These are phyloP conservation scores for Endocarpon pusillum DNA, from an alignment of 495 filamentous ascomycete genomes.

Conservation along the genomic window DNA sequence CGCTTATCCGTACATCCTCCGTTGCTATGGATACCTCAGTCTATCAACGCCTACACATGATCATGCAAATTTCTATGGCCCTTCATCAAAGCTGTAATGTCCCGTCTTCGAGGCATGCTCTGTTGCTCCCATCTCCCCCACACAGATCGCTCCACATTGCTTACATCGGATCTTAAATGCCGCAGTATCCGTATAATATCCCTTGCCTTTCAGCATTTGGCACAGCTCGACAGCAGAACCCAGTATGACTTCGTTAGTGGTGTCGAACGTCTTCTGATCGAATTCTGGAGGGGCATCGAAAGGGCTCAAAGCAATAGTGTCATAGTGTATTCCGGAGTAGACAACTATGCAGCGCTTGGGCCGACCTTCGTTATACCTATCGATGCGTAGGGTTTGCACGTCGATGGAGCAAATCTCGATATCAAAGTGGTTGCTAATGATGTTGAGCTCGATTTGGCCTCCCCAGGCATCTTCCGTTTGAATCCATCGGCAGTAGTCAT, in stretches of 20 bases:
- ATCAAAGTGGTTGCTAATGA: slow-evolving; percentile 70
- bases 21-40: too few species aligned
- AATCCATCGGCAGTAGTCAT: slow-evolving; percentile 76
- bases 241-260: slow-evolving; percentile 49
- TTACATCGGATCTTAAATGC: slow-evolving; percentile 74
- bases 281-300: slow-evolving; percentile 46
- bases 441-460: slow-evolving; percentile 75
- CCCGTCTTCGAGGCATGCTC: slow-evolving; percentile 50
- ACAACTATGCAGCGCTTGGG: slow-evolving; percentile 61
- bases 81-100: slow-evolving; percentile 60
- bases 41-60: too few species aligned
- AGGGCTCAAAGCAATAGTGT: slow-evolving; percentile 65
- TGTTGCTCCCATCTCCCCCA: slow-evolving; percentile 54
- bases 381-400: slow-evolving; percentile 47
- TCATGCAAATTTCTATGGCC: too few species aligned
- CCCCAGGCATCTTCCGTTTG: slow-evolving; percentile 72
- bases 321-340: slow-evolving; percentile 92
- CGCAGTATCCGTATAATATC: slow-evolving; percentile 86
- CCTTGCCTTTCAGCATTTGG: slow-evolving; percentile 44
- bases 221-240: slow-evolving; percentile 56
- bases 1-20: too few species aligned
- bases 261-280: slow-evolving; percentile 65
- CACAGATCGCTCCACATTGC: slow-evolving; percentile 49
- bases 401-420: slow-evolving; percentile 80
- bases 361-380: slow-evolving; percentile 68